Conservation (phyloP, 148 eudicot genomes). For the Gaultheria prostrata region DNA sequence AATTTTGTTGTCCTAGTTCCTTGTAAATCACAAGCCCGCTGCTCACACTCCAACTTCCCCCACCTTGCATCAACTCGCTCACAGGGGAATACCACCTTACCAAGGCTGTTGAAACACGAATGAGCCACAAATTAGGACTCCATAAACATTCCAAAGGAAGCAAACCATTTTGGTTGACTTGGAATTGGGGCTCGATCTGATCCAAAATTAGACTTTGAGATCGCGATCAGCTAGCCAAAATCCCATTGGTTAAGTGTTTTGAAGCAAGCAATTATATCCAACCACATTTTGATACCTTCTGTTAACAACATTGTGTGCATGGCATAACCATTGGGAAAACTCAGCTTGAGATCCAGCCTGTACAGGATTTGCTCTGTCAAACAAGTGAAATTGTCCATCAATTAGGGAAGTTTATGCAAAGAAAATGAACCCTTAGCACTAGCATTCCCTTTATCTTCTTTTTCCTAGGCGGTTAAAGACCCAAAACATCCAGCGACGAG, state of each 20-base stretch:
- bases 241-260: not conserved
- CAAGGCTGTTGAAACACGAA: conserved; percentile 45
- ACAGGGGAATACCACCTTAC: conserved; percentile 68
- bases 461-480: not conserved
- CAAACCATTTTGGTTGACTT: not conserved
- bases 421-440: not conserved
- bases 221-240: not conserved
- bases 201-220: not conserved
- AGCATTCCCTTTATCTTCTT: not conserved
- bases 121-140: not conserved
- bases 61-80: conserved; percentile 91
- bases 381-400: conserved; percentile 8
- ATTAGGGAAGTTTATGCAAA: not conserved
- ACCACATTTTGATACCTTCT: conserved; percentile 49
- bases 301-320: conserved; percentile 83
- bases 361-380: conserved; percentile 72
- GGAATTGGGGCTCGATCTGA: not conserved
- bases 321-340: conserved; percentile 89
- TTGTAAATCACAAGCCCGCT: conserved; percentile 74
- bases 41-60: conserved; percentile 90
- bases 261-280: not conserved
- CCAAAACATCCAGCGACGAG: not conserved
- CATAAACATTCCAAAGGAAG: not conserved
- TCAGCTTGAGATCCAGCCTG: conserved; percentile 82
- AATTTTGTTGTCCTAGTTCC: conserved; percentile 33